Conservation (phyloP, 1,139 yeast genomes). For the Eremothecium cymbalariae region DNA sequence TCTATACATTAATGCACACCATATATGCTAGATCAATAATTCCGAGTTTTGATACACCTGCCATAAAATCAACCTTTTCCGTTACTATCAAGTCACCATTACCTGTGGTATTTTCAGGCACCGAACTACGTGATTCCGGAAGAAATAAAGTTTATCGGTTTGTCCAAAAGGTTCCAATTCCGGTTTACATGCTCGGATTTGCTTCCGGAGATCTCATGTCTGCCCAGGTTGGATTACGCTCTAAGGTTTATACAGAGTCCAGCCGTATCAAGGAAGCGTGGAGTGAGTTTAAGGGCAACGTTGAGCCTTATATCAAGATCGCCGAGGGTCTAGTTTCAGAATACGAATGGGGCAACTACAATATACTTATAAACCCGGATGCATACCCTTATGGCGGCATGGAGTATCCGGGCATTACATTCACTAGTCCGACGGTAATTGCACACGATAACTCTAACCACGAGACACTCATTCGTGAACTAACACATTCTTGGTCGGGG, state of each 20-base stretch:
- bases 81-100: constrained; percentile 56
- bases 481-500: constrained; percentile 91
- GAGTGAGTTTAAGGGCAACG: constrained; percentile 72
- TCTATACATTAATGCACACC: constrained; percentile 88
- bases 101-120: constrained; percentile 67
- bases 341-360: constrained; percentile 82
- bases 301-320: constrained; percentile 70
- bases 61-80: constrained; percentile 60
- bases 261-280: constrained; percentile 56
- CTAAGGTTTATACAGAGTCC: constrained; percentile 76
- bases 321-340: constrained; percentile 64
- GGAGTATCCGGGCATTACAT: constrained; percentile 90
- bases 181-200: constrained; percentile 73
- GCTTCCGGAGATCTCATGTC: constrained; percentile 74
- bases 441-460: constrained; percentile 83
- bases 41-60: constrained; percentile 90
- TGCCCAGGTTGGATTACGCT: constrained; percentile 77
- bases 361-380: constrained; percentile 70
- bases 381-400: constrained; percentile 93
- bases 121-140: constrained; percentile 19
- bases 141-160: constrained; percentile 38
- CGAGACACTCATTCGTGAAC: constrained; percentile 83
- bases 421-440: constrained; percentile 83
- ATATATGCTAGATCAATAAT: constrained; percentile 82
- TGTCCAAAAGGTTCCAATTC: constrained; percentile 75